Base-by-base conservation (phyloP, 139 green algal species). In the Microglena sp. region DNA sequence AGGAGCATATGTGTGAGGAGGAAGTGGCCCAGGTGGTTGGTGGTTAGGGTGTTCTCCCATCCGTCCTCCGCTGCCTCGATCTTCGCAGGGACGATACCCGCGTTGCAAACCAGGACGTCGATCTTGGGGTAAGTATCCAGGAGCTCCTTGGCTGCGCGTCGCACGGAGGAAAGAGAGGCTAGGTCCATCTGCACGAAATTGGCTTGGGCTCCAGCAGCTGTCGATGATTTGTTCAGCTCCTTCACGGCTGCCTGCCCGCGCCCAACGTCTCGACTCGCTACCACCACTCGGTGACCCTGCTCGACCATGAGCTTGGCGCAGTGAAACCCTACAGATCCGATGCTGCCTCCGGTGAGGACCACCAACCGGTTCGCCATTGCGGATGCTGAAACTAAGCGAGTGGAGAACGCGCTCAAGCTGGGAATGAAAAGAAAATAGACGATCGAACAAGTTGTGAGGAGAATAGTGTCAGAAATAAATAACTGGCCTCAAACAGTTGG, bases 1-100 rank as follows among this genome's bases (percentile, higher is more conserved):
- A 72, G 55, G 31, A 72, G 56, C 31, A 72, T 43, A 8, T 50
- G 32, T 1, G 60, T 34, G 3, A 72, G 66, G 2, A 72, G 66
- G 56, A 72, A 72, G 56, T 72, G 66, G 29, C 57, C 40, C 11
- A 72, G 44, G 57, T 72, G 66, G 66, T 72, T 72, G 30, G 54
- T 55, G 53, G 62, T 2, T 24, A 24, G 15, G 11, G 40, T 15
- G 11, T 24, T 11, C 40, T 50, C 40, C 11, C 15, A 15, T 50
- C 40, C 40, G 15, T 50, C 40, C 11, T 24, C 40, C 11, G 11
- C 15, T 11, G 11, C 11, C 15, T 50, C 11, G 11, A 50, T 11
- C 40, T 15, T 15, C 40, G 11, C 11, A 50, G 40, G 40, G 11
- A 50, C 40, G 15, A 50, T 50, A 15, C 11, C 40, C 11, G 40